Evolutionary conservation across 148 eudicot species (phyloP).

Genomic region (Camellia lanceoleosa): DNA sequence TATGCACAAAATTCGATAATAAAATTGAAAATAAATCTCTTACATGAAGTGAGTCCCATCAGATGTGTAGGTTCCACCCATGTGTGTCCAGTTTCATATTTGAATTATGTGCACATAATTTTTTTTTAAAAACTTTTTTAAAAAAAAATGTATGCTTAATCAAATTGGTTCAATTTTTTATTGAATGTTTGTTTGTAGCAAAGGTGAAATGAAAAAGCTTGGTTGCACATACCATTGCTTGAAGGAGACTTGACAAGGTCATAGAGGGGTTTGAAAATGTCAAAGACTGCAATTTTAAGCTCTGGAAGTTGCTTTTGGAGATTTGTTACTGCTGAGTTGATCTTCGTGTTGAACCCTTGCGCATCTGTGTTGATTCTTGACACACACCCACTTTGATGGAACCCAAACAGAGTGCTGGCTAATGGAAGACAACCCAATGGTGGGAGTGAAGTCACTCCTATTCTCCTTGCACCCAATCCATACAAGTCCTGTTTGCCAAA

Average conservation of each 20-base stretch:
- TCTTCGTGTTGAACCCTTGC: constrained; percentile 72
- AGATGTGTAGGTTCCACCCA: too few relatives aligned
- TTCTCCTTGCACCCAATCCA: constrained; percentile 73
- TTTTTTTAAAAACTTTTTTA: too few relatives aligned
- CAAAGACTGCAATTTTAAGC: constrained; percentile 73
- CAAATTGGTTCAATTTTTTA: too few relatives aligned
- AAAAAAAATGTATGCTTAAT: too few relatives aligned
- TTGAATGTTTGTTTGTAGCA: too few relatives aligned
- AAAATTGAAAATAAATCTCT: too few relatives aligned
- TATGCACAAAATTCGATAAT: too few relatives aligned
- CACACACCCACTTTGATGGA: constrained; percentile 60
- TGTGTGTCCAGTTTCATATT: too few relatives aligned
- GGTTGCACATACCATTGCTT: constrained; percentile 40
- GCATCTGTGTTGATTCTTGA: constrained; percentile 63
- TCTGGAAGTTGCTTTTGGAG: constrained; percentile 62
- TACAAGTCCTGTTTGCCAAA: constrained; percentile 48
- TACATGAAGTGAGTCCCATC: too few relatives aligned
- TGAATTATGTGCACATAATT: too few relatives aligned
- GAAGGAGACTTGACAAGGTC: constrained; percentile 66
- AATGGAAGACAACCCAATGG: constrained; percentile 91
- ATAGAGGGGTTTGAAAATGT: constrained; percentile 76
- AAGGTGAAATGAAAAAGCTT: not conserved
- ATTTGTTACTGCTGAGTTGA: constrained; percentile 56
- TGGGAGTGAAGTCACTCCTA: constrained; percentile 95
- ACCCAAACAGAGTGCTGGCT: constrained; percentile 64